phyloP scores from a whole-genome alignment of 345 rosid genomes.

The Hibiscus mutabilis region DNA sequence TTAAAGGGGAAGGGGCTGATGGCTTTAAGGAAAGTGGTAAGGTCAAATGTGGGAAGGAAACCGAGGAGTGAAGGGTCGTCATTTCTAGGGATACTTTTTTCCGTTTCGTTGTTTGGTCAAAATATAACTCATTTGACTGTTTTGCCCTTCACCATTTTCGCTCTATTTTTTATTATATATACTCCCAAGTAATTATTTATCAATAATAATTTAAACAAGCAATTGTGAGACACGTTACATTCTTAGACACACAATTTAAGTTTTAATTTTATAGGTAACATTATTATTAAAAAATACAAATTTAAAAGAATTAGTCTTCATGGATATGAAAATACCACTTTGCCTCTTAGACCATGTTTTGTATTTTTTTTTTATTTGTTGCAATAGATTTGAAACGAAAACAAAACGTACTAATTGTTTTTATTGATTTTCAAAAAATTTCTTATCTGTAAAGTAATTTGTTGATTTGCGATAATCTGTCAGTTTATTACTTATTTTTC shows the following conservation, averaged over 20 bases:
- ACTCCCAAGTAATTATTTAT: too few relatives aligned
- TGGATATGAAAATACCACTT: neutral
- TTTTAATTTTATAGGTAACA: too few relatives aligned
- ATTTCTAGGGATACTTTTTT: constrained; percentile 31
- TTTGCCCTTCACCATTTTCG: neutral
- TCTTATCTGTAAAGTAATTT: neutral
- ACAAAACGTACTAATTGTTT: too few relatives aligned
- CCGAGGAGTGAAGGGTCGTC: constrained; percentile 25
- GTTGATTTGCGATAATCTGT: neutral
- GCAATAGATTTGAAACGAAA: neutral
- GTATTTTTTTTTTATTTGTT: neutral
- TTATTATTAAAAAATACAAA: too few relatives aligned
- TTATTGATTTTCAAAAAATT: too few relatives aligned
- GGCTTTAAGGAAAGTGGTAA: constrained; percentile 16
- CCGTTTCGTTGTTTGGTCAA: constrained; percentile 37
- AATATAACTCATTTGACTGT: constrained; percentile 6
- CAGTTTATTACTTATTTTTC: neutral
- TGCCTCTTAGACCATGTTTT: neutral
- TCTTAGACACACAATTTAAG: neutral
- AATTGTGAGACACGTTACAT: too few relatives aligned
- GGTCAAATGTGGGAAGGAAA: constrained; percentile 45
- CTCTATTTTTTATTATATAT: too few relatives aligned
- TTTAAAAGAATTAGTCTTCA: too few relatives aligned
- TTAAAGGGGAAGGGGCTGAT: neutral
- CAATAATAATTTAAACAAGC: too few relatives aligned